phyloP scores from a whole-genome alignment of 306 rosid species.

The Cucumis cinereus region DNA sequence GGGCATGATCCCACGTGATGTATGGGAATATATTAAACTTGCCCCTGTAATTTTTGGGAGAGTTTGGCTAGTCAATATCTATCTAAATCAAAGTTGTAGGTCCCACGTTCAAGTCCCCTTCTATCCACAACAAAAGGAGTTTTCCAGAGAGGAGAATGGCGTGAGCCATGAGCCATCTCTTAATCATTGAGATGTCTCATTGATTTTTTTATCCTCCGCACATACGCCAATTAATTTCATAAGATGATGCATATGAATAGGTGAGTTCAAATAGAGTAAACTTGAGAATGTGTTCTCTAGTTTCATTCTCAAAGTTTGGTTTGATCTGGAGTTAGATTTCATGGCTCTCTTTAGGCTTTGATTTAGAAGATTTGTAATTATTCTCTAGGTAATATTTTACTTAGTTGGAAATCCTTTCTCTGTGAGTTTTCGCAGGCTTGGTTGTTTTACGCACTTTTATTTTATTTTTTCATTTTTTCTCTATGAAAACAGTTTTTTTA shows the following conservation, averaged over 20 bases:
- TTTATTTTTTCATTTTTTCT: no score
- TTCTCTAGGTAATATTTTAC: no score
- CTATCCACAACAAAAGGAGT: neutral
- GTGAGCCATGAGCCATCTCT: neutral
- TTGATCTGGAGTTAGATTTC: no score
- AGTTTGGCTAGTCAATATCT: neutral
- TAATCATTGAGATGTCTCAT: neutral
- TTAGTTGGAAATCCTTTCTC: no score
- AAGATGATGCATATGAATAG: neutral
- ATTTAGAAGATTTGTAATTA: no score
- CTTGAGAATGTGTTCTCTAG: neutral
- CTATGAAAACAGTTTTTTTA: no score
- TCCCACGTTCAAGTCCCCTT: neutral
- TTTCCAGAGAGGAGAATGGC: neutral
- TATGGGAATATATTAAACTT: neutral
- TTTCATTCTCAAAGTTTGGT: no score
- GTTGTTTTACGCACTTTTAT: no score
- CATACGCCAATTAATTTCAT: neutral
- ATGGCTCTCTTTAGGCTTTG: no score
- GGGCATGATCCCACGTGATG: neutral
- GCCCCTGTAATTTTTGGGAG: neutral
- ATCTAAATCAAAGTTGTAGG: neutral
- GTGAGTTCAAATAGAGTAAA: neutral
- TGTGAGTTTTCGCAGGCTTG: no score
- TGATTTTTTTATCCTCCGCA: neutral